These are phyloP conservation scores for Gnomoniopsis smithogilvyi DNA, from an alignment of 2,329 filamentous ascomycete genomes.

Conservation along the genomic window DNA sequence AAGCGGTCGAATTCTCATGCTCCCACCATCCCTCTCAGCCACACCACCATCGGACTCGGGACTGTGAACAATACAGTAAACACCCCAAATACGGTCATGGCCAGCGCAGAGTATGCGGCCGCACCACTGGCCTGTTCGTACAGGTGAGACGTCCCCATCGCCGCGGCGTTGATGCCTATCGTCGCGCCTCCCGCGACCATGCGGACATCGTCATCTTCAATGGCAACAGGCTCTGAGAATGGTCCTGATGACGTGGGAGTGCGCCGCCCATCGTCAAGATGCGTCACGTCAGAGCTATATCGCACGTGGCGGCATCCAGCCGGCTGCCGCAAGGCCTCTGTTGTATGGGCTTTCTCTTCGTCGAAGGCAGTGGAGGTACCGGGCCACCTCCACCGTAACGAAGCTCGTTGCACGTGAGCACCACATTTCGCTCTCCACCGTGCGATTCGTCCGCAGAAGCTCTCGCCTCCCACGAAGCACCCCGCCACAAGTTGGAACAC, in stretches of 20 bases:
- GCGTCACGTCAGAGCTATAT: slow-evolving; percentile 8
- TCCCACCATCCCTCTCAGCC: slow-evolving; percentile 32
- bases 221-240: background rate
- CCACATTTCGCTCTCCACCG: background rate
- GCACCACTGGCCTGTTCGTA: slow-evolving; percentile 51
- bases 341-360: too few relatives aligned
- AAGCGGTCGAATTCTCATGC: too few relatives aligned
- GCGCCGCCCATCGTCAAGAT: background rate
- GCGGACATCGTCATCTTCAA: slow-evolving; percentile 19
- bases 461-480: slow-evolving; percentile 22
- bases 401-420: too few relatives aligned
- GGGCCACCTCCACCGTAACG: too few relatives aligned
- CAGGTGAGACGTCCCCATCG: slow-evolving; percentile 57
- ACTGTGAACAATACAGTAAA: slow-evolving; percentile 54
- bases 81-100: slow-evolving; percentile 56
- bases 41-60: slow-evolving; percentile 40
- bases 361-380: too few relatives aligned
- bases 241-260: too few relatives aligned
- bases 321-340: too few relatives aligned
- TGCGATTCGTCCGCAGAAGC: background rate
- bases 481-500: slow-evolving; percentile 33
- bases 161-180: slow-evolving; percentile 56
- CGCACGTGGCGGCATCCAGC: background rate
- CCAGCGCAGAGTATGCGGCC: slow-evolving; percentile 53
- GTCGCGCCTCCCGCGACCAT: slow-evolving; percentile 49